These are phyloP conservation scores for Pichia sp. DNA, from an alignment of 1,139 yeast genomes.

Conservation along the genomic window DNA sequence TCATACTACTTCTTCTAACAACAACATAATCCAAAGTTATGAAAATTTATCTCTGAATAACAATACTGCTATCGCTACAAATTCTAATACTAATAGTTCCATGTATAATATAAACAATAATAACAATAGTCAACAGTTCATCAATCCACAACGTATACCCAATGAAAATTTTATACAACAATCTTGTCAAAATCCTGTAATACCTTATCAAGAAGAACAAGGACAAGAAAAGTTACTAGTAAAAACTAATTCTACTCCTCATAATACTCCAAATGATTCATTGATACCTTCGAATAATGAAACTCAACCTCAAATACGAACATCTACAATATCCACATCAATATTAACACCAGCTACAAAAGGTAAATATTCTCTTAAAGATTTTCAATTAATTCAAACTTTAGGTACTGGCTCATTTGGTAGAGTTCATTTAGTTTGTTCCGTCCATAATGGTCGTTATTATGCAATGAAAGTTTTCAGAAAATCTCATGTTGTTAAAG, in stretches of 20 bases:
- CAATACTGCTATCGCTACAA: too few relatives aligned
- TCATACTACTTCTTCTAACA: too few relatives aligned
- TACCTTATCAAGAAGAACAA: background rate
- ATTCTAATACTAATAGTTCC: too few relatives aligned
- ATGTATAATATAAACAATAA: too few relatives aligned
- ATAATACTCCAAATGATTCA: background rate
- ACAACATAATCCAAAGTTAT: too few relatives aligned
- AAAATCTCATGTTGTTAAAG: constrained; percentile 52
- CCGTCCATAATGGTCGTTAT: constrained; percentile 54
- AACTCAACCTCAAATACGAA: background rate
- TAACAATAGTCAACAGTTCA: background rate
- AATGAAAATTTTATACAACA: background rate
- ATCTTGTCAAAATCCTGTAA: too few relatives aligned
- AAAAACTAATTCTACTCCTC: background rate
- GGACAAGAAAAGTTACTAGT: too few relatives aligned
- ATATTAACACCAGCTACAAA: constrained; percentile 31
- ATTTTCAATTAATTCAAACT: constrained; percentile 49
- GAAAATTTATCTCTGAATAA: too few relatives aligned
- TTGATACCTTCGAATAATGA: background rate
- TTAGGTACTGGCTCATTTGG: constrained; percentile 61
- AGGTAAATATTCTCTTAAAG: constrained; percentile 51
- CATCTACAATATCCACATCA: background rate
- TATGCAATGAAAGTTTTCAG: constrained; percentile 56
- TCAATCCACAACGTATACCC: background rate
- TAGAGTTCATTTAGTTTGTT: constrained; percentile 53